phyloP scores from a whole-genome alignment of 2,329 filamentous ascomycete genomes.

The Arthroderma sp. region DNA sequence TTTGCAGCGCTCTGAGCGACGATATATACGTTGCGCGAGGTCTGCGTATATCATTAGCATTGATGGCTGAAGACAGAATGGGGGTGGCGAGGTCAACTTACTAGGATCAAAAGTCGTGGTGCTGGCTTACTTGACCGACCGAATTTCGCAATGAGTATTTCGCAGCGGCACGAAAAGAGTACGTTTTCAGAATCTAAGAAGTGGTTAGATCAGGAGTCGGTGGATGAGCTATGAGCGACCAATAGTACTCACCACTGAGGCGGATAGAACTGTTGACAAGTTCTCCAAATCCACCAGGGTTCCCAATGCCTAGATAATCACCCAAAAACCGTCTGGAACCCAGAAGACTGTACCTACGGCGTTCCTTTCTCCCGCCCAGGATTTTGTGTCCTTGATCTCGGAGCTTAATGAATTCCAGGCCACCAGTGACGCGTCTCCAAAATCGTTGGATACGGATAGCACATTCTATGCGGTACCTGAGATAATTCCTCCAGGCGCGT shows the following conservation, averaged over 20 bases:
- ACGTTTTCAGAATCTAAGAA: constrained; percentile 47
- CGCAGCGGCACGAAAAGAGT: constrained; percentile 82
- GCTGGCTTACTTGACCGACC: constrained; percentile 90
- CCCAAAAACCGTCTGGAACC: constrained; percentile 87
- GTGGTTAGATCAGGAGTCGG: neutral
- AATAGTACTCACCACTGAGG: constrained; percentile 43
- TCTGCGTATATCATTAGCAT: constrained; percentile 29
- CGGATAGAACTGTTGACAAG: constrained; percentile 64
- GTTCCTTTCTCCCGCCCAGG: constrained; percentile 75
- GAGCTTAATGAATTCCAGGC: constrained; percentile 75
- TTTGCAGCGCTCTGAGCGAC: constrained; percentile 74
- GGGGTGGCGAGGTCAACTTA: constrained; percentile 20
- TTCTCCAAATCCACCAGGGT: constrained; percentile 63
- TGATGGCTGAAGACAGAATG: neutral
- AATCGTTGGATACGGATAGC: constrained; percentile 89
- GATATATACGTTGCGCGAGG: constrained; percentile 75
- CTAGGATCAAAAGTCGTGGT: constrained; percentile 67
- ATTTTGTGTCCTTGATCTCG: constrained; percentile 78
- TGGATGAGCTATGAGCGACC: neutral
- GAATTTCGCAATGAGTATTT: constrained; percentile 85
- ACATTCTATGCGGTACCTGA: constrained; percentile 82
- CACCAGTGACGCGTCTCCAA: constrained; percentile 86
- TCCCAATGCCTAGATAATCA: constrained; percentile 84
- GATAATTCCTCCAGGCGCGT: constrained; percentile 90
- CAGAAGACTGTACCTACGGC: constrained; percentile 76